Base-by-base conservation (phyloP, 2,329 filamentous ascomycete genomes). In the Sclerotiophoma versabilis region DNA sequence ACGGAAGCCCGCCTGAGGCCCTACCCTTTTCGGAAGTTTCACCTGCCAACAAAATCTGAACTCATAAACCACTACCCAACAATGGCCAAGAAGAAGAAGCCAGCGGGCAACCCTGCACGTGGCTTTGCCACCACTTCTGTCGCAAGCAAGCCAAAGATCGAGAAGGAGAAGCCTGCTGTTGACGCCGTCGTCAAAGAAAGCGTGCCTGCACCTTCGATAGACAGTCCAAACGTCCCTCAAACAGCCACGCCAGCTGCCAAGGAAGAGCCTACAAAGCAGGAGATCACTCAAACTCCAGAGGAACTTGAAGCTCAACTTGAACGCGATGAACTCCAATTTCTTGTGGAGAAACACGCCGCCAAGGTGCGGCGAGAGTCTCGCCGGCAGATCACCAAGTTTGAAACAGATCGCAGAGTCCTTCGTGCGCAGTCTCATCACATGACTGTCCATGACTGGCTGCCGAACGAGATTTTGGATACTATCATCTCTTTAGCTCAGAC, bases 1-100 rank as follows among this genome's bases (percentile, higher is more conserved):
- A 74, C 66, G 53, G 56, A 59, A 52, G 45, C 61, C 59, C 51
- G 60, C 60, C 59, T 65, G 57, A 68, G 41, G 43, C 25, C 33
- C 42, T 60, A 33, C 54, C 49, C 49, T 42, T 55, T 51, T 56
- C 41, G 58, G 55, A 63, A 43, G 51, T 51, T 45, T 52, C 36
- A 51, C 37, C 46, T 50, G 17, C 34, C 36, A 32, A 48, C 48
- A 47, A 44, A 46, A 12, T 58, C 46, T 48, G 38, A 41, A 36
- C 23, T 26, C 17, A 43, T 23, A 17, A 17, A 34, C 26, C 8
- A 23, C 63, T 56, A 37, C 59, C 63, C 17, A 61, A 68, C 59
- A 62, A 93, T 93, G 90, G 88, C 89, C 77, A 96, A 96, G 79
- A 96, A 97, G 80, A 96, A 92, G 82, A 98, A 97, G 84, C 83